phyloP scores from a whole-genome alignment of 2,329 filamentous ascomycete genomes.

The Aspergillus uvarum region DNA sequence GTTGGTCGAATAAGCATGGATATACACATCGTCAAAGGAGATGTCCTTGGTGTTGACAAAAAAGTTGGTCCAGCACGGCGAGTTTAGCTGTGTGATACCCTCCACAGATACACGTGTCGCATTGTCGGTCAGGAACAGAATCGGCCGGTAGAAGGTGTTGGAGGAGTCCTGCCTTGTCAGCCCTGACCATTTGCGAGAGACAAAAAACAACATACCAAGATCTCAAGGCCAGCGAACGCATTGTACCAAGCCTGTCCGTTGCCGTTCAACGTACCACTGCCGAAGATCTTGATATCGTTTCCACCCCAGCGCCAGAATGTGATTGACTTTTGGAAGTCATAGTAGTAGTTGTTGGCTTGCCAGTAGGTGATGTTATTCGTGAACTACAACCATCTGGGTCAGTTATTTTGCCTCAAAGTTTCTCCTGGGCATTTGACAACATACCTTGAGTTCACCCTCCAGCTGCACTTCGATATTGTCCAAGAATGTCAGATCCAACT shows the following conservation, averaged over 20 bases:
- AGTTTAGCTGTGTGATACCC: slow-evolving; percentile 61
- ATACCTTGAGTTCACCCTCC: slow-evolving; percentile 56
- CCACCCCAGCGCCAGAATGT: slow-evolving; percentile 67
- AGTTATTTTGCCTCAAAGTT: neutral
- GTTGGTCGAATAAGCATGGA: slow-evolving; percentile 56
- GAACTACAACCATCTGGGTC: slow-evolving; percentile 34
- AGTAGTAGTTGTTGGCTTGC: slow-evolving; percentile 53
- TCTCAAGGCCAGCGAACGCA: slow-evolving; percentile 45
- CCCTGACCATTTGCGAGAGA: neutral
- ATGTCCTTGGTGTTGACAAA: slow-evolving; percentile 59
- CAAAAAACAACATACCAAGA: slow-evolving; percentile 26
- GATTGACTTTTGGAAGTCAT: slow-evolving; percentile 55
- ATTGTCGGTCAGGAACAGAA: slow-evolving; percentile 62
- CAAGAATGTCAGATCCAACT: slow-evolving; percentile 59
- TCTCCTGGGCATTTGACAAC: neutral
- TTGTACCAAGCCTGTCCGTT: slow-evolving; percentile 56
- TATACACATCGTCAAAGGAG: slow-evolving; percentile 54
- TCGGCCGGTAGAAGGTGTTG: slow-evolving; percentile 59
- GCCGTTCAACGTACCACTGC: slow-evolving; percentile 57
- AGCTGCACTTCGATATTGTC: slow-evolving; percentile 59
- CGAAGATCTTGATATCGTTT: slow-evolving; percentile 60
- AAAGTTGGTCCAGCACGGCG: slow-evolving; percentile 65
- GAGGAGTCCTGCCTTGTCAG: slow-evolving; percentile 41
- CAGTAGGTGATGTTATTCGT: slow-evolving; percentile 50
- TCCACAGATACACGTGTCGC: slow-evolving; percentile 58